A percentile compares a stretch with the other conserved stretches of the same genome.
Conservation (phyloP, 1,284 basidiomycete genomes). For the Puccinia hordei region DNA sequence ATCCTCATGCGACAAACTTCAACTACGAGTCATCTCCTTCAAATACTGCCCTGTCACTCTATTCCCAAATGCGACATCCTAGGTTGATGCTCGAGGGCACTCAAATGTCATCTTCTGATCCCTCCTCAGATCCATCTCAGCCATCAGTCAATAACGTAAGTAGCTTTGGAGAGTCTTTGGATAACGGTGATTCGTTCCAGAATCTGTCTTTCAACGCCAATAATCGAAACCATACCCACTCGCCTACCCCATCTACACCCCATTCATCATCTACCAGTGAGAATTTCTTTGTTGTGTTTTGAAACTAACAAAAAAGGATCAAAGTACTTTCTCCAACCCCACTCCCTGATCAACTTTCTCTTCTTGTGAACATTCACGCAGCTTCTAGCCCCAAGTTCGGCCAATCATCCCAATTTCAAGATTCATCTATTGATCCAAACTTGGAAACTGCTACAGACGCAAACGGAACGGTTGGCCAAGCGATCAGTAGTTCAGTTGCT, state of each 20-base stretch:
- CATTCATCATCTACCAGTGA: conserved; percentile 13
- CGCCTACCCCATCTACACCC: conserved; percentile 6
- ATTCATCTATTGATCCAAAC: conserved; percentile 40
- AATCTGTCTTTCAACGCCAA: conserved; percentile 19
- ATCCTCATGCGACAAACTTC: conserved; percentile 2
- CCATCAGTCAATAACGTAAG: not conserved
- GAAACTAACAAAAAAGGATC: not conserved
- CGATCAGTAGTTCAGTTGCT: not conserved
- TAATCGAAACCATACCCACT: conserved; percentile 3
- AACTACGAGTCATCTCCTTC: conserved; percentile 24
- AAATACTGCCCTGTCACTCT: conserved; percentile 16
- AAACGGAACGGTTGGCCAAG: not conserved
- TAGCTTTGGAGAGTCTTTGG: conserved; percentile 9
- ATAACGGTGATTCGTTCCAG: not conserved
- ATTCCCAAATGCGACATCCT: conserved; percentile 19
- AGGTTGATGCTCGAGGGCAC: conserved; percentile 45
- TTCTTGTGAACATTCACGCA: not conserved
- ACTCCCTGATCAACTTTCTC: not conserved
- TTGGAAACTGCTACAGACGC: conserved; percentile 17
- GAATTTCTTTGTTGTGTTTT: not conserved
- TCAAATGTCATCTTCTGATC: not conserved
- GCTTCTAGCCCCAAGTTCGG: not conserved
- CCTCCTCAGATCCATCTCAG: conserved; percentile 11
- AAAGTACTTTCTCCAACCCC: not conserved
- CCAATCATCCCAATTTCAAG: conserved; percentile 1